Percentiles rank a stretch among this genome's conserved stretches.
phyloP scores from a whole-genome alignment of 208 protist genomes.

The Leishmania major region DNA sequence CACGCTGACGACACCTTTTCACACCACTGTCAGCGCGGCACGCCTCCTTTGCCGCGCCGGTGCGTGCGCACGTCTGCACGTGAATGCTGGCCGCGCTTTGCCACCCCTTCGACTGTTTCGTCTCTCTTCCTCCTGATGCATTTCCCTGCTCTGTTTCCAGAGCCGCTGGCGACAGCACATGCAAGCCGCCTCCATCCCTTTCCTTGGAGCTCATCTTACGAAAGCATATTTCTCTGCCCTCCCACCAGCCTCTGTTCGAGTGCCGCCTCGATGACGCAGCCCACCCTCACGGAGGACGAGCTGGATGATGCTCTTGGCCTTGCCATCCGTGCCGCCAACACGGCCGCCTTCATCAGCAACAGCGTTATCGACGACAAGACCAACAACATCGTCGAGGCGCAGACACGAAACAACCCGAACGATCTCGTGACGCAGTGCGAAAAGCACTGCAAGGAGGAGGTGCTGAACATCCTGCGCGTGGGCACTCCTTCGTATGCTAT shows the following conservation, averaged over 20 bases:
- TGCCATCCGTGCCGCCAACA: slow-evolving; percentile 60
- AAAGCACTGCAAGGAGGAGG: slow-evolving; percentile 77
- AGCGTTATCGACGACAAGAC: slow-evolving; percentile 58
- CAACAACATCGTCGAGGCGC: slow-evolving; percentile 29
- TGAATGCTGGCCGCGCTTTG: background rate
- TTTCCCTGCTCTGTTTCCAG: background rate
- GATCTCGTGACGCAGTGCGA: slow-evolving; percentile 83
- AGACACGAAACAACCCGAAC: slow-evolving; percentile 45
- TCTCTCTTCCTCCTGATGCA: slow-evolving; percentile 5
- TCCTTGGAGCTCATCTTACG: background rate
- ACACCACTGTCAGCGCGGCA: background rate
- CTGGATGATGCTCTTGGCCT: slow-evolving; percentile 63
- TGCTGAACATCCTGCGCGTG: slow-evolving; percentile 56
- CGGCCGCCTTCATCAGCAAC: slow-evolving; percentile 64
- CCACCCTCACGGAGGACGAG: slow-evolving; percentile 50
- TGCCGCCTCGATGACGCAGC: slow-evolving; percentile 15
- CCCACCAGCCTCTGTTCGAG: background rate
- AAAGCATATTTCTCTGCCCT: background rate
- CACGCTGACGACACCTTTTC: background rate
- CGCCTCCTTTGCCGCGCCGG: background rate
- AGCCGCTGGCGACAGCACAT: background rate
- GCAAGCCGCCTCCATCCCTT: background rate
- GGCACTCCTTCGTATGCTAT: slow-evolving; percentile 68
- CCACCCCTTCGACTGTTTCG: background rate
- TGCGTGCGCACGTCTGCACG: background rate